Evolutionary conservation across 2,329 filamentous ascomycete species (phyloP), one percentile per base, ranked within the genome.

Genomic region (Dothideomycetes sp.): DNA sequence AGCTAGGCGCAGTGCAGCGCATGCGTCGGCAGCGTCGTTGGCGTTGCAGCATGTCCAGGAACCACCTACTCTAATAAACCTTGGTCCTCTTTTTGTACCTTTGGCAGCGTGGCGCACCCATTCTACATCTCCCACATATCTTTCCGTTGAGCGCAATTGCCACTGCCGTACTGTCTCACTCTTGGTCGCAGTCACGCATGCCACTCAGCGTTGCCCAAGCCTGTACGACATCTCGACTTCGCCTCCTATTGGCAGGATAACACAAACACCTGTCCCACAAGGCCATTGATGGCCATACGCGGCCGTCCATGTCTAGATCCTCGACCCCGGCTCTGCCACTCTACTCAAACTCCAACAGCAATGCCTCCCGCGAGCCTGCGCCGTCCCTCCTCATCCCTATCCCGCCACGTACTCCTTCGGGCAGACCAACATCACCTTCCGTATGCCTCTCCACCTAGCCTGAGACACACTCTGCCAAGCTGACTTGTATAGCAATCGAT

Each of bases 241-340:
- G 22, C 22, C 22, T 27, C 22, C 22, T 27, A 7, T 27, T 27
- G 22, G 12, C 12, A 27, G 12, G 12, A 27, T 27, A 27, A 27
- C 7, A 12, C 12, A 33, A 33, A 33, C 31, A 17, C 8, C 8
- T 8, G 8, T 10, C 31, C 8, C 16, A 33, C 31, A 33, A 14
- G 31, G 16, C 11, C 39, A 37, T 27, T 27, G 22, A 27, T 56
- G 63, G 63, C 62, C 58, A 68, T 72, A 19, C 7, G 22, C 12
- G 22, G 22, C 12, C 22, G 22, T 12, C 22, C 56, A 80, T 80
- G 75, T 78, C 74, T 63, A 72, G 68, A 63, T 68, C 70, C 55
- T 65, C 67, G 49, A 72, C 73, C 48, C 73, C 74, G 51, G 65
- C 70, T 47, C 61, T 79, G 46, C 75, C 75, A 51, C 61, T 75